Evolutionary conservation across 495 filamentous ascomycete species (phyloP).

Genomic region (Lentithecium fluviatile): DNA sequence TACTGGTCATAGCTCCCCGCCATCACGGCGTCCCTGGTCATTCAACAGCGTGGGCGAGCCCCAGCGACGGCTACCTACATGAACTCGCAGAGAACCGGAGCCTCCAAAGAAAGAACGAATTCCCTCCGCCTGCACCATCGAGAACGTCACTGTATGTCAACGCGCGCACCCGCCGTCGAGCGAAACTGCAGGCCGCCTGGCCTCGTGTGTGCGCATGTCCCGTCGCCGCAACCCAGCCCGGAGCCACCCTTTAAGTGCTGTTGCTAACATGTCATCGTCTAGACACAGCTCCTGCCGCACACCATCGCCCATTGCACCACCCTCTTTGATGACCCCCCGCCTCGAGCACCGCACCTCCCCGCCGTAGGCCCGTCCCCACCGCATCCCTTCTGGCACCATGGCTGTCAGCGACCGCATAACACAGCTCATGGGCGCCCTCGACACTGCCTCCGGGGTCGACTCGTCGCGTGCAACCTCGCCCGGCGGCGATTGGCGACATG

Average conservation of each 20-base stretch:
- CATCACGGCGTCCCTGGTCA: constrained; percentile 9
- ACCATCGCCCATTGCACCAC: constrained; percentile 7
- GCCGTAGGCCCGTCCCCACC: constrained; percentile 4
- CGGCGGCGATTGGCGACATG: constrained; percentile 57
- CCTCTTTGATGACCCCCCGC: constrained; percentile 17
- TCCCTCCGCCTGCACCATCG: background rate
- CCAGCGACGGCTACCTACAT: constrained; percentile 31
- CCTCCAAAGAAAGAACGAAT: background rate
- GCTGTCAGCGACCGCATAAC: constrained; percentile 40
- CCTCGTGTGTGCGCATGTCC: constrained; percentile 25
- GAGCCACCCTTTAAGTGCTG: constrained; percentile 9
- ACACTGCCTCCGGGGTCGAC: constrained; percentile 42
- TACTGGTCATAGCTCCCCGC: constrained; percentile 29
- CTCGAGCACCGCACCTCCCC: background rate
- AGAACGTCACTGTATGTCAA: background rate
- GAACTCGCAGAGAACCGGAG: background rate
- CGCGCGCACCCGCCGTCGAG: constrained; percentile 1
- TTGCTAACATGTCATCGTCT: constrained; percentile 21
- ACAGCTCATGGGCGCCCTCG: constrained; percentile 37
- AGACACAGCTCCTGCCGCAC: constrained; percentile 1
- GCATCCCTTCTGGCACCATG: constrained; percentile 29
- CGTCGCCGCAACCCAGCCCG: constrained; percentile 13
- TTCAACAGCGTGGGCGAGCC: background rate
- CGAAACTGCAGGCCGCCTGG: constrained; percentile 9
- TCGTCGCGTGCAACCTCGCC: constrained; percentile 66